Base-by-base conservation (phyloP, 345 rosid genomes). In the Nephelium lappaceum region DNA sequence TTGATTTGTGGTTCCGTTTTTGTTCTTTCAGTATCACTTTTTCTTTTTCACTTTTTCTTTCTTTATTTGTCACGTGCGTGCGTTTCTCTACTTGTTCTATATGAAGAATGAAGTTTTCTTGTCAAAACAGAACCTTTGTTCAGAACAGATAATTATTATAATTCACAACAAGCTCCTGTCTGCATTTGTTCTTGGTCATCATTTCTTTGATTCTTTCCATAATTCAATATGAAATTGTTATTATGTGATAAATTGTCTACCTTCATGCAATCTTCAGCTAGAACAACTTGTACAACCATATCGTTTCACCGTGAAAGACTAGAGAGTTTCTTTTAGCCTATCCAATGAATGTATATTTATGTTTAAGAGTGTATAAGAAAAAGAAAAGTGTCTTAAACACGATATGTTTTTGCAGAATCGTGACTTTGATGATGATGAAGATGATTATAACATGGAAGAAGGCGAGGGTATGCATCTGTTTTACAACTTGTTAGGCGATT, bases 401-500 rank as follows among this genome's bases (percentile, higher is more conserved):
- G 47, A 1, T 53, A 24, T 25, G 3, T 70, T 69, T 43, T 67
- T 73, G 36, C 89, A 88, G 91, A 84, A 84, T 25, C 53, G 75
- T 25, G 88, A 86, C 41, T 88, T 86, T 68, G 91, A 88, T 47
- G 91, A 88, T 15, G 91, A 88, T 47, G 89, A 88, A 31, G 91
- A 88, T 0, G 89, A 88, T 80, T 84, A 63, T 55, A 88, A 88
- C 81, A 71, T 81, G 85, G 86, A 77, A 8, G 88, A 83, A 14
- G 88, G 72, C 62, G 85, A 86, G 43, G 88, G 91, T 88, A 82
- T 63, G 85, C 18, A 23, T 41, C 49, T 78, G 43, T 19, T 16
- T 15, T 53, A 23, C 1, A 31, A 31, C 12, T 45, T 8, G 51
- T 21, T 6, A 8, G 24, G 0, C 11, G 14, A 7, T 3, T 23